These are phyloP conservation scores for Leptosphaerulina australis DNA, from an alignment of 2,329 filamentous ascomycete species.

Conservation along the genomic window DNA sequence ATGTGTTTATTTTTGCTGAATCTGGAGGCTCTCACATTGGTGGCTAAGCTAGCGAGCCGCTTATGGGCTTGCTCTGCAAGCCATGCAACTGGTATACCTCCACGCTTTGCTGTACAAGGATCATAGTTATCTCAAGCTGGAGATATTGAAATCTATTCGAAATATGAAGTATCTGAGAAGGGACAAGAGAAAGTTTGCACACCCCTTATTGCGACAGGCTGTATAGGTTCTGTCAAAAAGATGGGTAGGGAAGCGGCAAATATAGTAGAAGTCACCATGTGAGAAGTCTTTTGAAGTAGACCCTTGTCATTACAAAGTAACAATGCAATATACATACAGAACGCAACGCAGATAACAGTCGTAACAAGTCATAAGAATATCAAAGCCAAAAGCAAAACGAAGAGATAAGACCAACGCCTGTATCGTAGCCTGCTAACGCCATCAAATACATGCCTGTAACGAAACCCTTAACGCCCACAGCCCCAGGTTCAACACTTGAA, in stretches of 20 bases:
- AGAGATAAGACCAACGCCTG: conserved; percentile 6
- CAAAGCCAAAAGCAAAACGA: conserved; percentile 4
- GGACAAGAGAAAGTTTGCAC: no score
- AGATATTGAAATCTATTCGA: not conserved
- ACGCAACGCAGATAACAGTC: conserved; percentile 11
- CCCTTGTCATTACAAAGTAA: conserved; percentile 21
- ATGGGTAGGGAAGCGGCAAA: not conserved
- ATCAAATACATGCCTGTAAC: conserved; percentile 15
- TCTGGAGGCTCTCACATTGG: not conserved
- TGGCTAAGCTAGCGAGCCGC: not conserved
- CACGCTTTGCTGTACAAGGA: not conserved
- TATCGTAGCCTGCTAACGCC: conserved; percentile 12
- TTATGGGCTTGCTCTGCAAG: not conserved
- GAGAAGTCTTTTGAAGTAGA: conserved; percentile 15
- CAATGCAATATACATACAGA: conserved; percentile 1
- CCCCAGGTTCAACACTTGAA: conserved; percentile 44
- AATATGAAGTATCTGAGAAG: not conserved
- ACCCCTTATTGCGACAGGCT: no score
- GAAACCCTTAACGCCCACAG: conserved; percentile 34
- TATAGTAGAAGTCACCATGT: not conserved
- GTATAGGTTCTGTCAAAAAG: not conserved
- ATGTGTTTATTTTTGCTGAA: not conserved
- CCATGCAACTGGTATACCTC: not conserved
- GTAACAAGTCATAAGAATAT: conserved; percentile 7
- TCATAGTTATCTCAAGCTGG: not conserved